phyloP scores from a whole-genome alignment of 169 alveolate species.

The Eimeria sp. region DNA sequence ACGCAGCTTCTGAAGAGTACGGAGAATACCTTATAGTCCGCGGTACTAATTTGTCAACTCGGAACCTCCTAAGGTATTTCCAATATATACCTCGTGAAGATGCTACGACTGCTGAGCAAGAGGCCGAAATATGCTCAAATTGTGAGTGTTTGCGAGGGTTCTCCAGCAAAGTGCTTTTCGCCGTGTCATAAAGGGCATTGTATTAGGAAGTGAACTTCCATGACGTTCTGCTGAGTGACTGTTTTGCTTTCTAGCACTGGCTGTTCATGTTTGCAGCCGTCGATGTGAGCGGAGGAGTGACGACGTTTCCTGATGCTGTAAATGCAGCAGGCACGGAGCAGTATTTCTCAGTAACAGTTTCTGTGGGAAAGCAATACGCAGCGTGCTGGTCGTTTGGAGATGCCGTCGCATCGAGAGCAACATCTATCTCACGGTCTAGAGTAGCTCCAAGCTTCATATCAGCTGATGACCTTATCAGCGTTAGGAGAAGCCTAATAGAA shows the following conservation, averaged over 20 bases:
- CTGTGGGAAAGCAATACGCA: constrained; percentile 72
- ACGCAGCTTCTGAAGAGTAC: constrained; percentile 52
- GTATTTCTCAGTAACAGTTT: constrained; percentile 14
- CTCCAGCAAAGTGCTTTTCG: neutral
- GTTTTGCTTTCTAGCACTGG: neutral
- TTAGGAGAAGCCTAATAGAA: neutral
- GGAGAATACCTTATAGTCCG: constrained; percentile 75
- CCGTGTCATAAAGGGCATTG: neutral
- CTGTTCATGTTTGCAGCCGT: constrained; percentile 26
- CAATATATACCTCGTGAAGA: constrained; percentile 23
- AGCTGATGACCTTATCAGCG: constrained; percentile 14
- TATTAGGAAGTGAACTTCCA: neutral
- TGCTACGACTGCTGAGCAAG: constrained; percentile 12
- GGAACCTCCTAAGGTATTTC: constrained; percentile 60
- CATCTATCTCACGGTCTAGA: constrained; percentile 42
- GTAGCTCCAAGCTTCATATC: constrained; percentile 11
- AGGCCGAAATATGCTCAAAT: constrained; percentile 64
- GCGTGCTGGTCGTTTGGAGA: constrained; percentile 82
- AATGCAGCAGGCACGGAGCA: constrained; percentile 57
- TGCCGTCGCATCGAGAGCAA: constrained; percentile 5
- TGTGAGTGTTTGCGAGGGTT: constrained; percentile 14
- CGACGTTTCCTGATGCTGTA: constrained; percentile 67
- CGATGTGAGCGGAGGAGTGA: neutral
- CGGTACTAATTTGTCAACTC: constrained; percentile 60
- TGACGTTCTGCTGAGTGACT: neutral